These are phyloP conservation scores for Gymnopus androsaceus DNA, from an alignment of 1,284 basidiomycete genomes.

Conservation along the genomic window DNA sequence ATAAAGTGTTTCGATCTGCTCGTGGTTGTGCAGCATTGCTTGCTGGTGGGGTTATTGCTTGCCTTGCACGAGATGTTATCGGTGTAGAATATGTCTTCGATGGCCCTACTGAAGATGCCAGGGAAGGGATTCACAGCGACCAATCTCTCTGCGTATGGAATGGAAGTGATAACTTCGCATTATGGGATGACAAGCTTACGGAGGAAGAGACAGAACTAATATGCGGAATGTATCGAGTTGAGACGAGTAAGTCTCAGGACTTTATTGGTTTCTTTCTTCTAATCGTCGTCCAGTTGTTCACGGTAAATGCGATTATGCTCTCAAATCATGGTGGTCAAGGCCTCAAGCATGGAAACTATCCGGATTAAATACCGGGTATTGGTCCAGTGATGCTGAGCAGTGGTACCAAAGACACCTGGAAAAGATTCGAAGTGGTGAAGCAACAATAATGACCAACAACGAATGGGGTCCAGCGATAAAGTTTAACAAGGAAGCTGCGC, in stretches of 20 bases:
- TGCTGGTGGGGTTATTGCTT: constrained; percentile 13
- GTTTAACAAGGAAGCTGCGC: neutral
- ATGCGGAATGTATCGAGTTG: constrained; percentile 15
- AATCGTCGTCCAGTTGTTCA: neutral
- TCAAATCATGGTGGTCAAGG: neutral
- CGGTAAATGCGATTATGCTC: neutral
- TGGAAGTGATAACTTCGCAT: neutral
- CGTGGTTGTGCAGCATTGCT: constrained; percentile 14
- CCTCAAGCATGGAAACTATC: neutral
- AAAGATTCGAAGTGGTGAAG: neutral
- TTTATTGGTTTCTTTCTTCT: too few relatives aligned
- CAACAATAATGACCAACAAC: neutral
- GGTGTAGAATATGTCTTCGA: constrained; percentile 6
- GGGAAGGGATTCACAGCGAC: too few relatives aligned
- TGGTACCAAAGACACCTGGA: neutral
- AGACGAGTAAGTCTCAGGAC: constrained; percentile 14
- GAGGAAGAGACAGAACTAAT: constrained; percentile 16
- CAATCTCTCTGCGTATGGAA: constrained; percentile 15
- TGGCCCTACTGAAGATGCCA: constrained; percentile 10
- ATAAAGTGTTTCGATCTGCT: constrained; percentile 4
- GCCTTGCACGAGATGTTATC: constrained; percentile 11
- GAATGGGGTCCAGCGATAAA: neutral
- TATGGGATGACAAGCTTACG: constrained; percentile 12
- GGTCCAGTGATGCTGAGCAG: constrained; percentile 1
- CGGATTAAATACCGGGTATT: neutral